These are phyloP conservation scores for Bothriochloa decipiens DNA, from an alignment of 176 grass and related monocot genomes.

Conservation along the genomic window DNA sequence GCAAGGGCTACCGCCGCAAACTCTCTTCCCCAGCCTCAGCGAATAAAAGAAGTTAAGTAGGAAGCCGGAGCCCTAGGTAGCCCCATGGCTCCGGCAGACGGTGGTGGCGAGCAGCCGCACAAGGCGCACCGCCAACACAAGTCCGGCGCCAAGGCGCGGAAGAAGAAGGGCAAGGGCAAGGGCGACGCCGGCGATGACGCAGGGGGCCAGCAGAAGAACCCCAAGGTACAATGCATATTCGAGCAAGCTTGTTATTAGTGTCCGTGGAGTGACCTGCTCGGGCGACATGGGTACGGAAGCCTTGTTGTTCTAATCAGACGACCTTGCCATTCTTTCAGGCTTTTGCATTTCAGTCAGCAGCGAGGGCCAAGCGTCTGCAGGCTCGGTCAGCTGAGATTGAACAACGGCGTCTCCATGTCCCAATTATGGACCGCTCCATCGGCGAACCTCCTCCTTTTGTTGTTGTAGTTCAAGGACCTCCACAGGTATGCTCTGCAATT, in stretches of 20 bases:
- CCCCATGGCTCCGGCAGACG: slow-evolving; percentile 57
- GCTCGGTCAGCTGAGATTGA: slow-evolving; percentile 79
- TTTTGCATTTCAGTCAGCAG: slow-evolving; percentile 88
- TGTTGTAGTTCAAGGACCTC: slow-evolving; percentile 97
- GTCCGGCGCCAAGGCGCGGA: slow-evolving; percentile 69
- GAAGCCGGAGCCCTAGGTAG: slow-evolving; percentile 15
- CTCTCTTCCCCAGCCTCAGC: neutral
- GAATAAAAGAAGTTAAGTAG: neutral
- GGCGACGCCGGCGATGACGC: slow-evolving; percentile 49
- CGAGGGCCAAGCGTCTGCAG: slow-evolving; percentile 84
- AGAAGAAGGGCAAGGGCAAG: no score
- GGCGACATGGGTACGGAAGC: neutral
- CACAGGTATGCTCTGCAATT: slow-evolving; percentile 52
- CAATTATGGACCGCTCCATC: slow-evolving; percentile 75
- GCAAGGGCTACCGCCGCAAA: slow-evolving; percentile 22
- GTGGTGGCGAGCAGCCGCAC: slow-evolving; percentile 58
- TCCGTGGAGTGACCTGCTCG: no score
- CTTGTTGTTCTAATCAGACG: slow-evolving; percentile 27
- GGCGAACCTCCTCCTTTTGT: slow-evolving; percentile 90
- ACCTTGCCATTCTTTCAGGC: slow-evolving; percentile 55
- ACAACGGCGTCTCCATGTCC: slow-evolving; percentile 81
- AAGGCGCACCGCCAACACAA: slow-evolving; percentile 82
- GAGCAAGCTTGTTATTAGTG: neutral
- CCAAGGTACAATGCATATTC: slow-evolving; percentile 60
- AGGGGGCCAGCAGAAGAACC: slow-evolving; percentile 54